These are phyloP conservation scores for Stephania cephalantha DNA, from an alignment of 164 flowering plant species.

Conservation along the genomic window DNA sequence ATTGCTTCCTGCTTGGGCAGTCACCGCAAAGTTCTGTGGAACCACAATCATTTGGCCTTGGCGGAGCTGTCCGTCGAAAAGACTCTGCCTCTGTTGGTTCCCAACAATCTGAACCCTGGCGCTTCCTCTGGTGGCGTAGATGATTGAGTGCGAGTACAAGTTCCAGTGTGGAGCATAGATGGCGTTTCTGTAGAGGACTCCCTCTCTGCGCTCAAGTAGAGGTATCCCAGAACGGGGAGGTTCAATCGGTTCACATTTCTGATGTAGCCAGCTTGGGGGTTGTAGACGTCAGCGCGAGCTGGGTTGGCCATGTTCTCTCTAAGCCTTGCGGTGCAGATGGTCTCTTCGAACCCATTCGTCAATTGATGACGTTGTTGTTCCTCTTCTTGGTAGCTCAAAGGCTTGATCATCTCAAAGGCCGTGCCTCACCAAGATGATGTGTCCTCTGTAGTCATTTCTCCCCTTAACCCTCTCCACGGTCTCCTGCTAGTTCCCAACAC, in stretches of 20 bases:
- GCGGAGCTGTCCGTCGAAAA: constrained; percentile 25
- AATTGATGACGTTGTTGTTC: constrained; percentile 7
- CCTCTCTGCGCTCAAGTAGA: constrained; percentile 44
- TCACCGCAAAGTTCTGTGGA: constrained; percentile 34
- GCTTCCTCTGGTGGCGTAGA: constrained; percentile 42
- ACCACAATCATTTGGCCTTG: constrained; percentile 34
- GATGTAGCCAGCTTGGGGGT: constrained; percentile 45
- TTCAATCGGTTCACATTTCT: constrained; percentile 45
- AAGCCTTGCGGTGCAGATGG: constrained; percentile 42
- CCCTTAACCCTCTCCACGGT: constrained; percentile 24
- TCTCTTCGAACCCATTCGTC: constrained; percentile 58
- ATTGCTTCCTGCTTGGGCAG: constrained; percentile 25
- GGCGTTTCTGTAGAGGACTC: constrained; percentile 20
- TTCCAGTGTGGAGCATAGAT: constrained; percentile 50
- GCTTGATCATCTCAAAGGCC: constrained; percentile 28
- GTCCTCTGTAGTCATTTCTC: constrained; percentile 24
- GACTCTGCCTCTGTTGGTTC: constrained; percentile 16
- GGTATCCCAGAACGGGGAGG: constrained; percentile 46
- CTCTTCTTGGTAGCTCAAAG: constrained; percentile 19
- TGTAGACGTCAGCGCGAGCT: constrained; percentile 41
- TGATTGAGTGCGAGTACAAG: constrained; percentile 44
- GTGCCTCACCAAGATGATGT: constrained; percentile 20
- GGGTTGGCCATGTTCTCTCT: constrained; percentile 51
- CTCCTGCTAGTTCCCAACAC: constrained; percentile 24
- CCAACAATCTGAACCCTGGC: constrained; percentile 1